Conservation (phyloP, 495 filamentous ascomycete species). For the Aspergillus leporis region DNA sequence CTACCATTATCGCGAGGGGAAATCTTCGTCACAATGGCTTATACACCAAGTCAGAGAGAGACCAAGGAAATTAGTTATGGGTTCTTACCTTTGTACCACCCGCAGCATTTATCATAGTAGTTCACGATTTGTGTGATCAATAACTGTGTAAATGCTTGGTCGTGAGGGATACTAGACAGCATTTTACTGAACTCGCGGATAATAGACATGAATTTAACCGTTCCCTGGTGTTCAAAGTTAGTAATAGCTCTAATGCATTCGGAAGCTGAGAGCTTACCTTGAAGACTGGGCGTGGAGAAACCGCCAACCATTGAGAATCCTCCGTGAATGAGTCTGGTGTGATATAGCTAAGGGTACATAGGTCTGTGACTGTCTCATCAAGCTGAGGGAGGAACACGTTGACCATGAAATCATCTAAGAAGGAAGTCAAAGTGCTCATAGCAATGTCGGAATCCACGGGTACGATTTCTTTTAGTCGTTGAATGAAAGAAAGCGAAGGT, state of each 20-base stretch:
- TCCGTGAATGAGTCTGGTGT: conserved; percentile 85
- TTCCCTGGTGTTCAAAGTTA: conserved; percentile 53
- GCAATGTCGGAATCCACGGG: conserved; percentile 80
- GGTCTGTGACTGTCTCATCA: conserved; percentile 90
- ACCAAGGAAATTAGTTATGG: neutral
- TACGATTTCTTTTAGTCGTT: conserved; percentile 87
- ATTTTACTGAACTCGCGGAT: conserved; percentile 90
- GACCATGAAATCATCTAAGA: conserved; percentile 96
- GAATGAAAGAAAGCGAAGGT: conserved; percentile 90
- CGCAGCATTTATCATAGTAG: conserved; percentile 88
- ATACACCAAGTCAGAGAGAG: conserved; percentile 5
- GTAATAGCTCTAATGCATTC: neutral
- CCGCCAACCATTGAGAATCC: conserved; percentile 76
- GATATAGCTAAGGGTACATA: conserved; percentile 78
- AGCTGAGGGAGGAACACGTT: conserved; percentile 97
- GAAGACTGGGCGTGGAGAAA: conserved; percentile 84
- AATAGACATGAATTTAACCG: conserved; percentile 80
- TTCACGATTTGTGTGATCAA: conserved; percentile 86
- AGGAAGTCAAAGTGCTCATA: conserved; percentile 85
- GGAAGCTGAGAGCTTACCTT: conserved; percentile 44
- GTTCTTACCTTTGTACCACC: conserved; percentile 75
- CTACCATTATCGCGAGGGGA: conserved; percentile 39
- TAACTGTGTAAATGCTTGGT: conserved; percentile 89
- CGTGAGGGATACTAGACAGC: conserved; percentile 92
- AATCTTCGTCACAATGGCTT: conserved; percentile 46